Percentiles rank a stretch among this genome's conserved stretches.
Conservation (phyloP, 345 rosid genomes). For the Aurinia saxatilis region DNA sequence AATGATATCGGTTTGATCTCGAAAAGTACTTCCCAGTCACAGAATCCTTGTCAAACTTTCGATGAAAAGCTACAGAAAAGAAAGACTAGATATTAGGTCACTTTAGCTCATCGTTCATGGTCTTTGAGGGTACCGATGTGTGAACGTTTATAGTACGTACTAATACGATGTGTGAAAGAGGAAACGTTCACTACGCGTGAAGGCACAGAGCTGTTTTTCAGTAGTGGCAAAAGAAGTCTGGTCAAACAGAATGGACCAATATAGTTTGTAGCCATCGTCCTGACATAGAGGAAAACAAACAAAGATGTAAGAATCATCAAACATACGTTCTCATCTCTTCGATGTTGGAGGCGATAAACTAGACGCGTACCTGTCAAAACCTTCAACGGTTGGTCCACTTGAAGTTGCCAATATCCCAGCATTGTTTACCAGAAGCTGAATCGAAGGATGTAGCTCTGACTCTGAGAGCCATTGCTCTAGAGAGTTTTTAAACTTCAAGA, state of each 20-base stretch:
- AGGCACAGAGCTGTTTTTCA: slow-evolving; percentile 58
- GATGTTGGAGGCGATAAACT: too few species aligned
- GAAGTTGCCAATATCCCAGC: slow-evolving; percentile 88
- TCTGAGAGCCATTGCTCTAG: slow-evolving; percentile 68
- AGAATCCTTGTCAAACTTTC: slow-evolving; percentile 46
- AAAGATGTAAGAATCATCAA: neutral
- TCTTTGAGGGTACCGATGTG: neutral
- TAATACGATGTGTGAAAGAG: slow-evolving; percentile 69
- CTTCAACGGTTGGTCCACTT: slow-evolving; percentile 46
- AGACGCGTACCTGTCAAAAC: slow-evolving; percentile 57
- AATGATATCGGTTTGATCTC: slow-evolving; percentile 45
- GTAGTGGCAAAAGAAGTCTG: slow-evolving; percentile 65
- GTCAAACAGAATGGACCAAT: slow-evolving; percentile 67
- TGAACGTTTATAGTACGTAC: slow-evolving; percentile 21
- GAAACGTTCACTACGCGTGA: slow-evolving; percentile 79
- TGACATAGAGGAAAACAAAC: slow-evolving; percentile 15
- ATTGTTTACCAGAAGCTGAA: slow-evolving; percentile 85
- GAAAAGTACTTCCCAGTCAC: slow-evolving; percentile 45
- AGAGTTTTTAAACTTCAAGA: slow-evolving; percentile 50
- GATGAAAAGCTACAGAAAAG: slow-evolving; percentile 36
- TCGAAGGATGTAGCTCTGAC: slow-evolving; percentile 56
- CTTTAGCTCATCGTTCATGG: neutral
- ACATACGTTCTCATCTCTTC: neutral
- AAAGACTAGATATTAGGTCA: neutral
- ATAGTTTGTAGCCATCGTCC: slow-evolving; percentile 86